Evolutionary conservation across 345 rosid genomes (phyloP).

Genomic region (Bretschneidera sinensis): DNA sequence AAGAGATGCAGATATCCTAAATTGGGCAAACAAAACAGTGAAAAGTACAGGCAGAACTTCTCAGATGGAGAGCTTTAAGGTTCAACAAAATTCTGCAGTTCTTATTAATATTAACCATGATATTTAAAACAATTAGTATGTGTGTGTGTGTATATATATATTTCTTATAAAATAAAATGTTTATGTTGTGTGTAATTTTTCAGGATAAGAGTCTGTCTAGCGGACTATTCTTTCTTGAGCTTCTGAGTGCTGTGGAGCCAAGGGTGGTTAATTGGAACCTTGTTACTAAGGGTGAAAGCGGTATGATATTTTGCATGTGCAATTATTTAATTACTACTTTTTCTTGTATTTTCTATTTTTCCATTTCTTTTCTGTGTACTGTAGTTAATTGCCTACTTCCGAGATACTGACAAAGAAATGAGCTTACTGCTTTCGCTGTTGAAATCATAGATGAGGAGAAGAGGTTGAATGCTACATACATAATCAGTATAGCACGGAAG

Average conservation of each 20-base stretch:
- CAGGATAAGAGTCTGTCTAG: conserved; percentile 81
- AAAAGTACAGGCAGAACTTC: conserved; percentile 55
- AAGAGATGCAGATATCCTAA: conserved; percentile 67
- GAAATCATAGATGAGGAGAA: conserved; percentile 65
- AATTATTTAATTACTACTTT: neutral
- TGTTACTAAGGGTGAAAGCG: conserved; percentile 90
- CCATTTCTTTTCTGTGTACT: neutral
- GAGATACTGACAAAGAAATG: neutral
- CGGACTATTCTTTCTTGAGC: conserved; percentile 87
- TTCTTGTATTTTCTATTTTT: neutral
- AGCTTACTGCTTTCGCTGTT: conserved; percentile 8
- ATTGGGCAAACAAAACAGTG: conserved; percentile 75
- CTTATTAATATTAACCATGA: neutral
- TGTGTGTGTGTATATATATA: too few species aligned
- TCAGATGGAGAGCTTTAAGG: conserved; percentile 77
- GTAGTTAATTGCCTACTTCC: neutral
- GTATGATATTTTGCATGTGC: conserved; percentile 29
- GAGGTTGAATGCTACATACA: conserved; percentile 93
- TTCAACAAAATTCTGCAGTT: conserved; percentile 19
- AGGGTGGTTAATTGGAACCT: conserved; percentile 97
- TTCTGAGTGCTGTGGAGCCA: conserved; percentile 84
- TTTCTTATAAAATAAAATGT: too few species aligned
- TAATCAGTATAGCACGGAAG: conserved; percentile 88
- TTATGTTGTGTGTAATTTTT: conserved; percentile 4
- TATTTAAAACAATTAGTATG: neutral